Evolutionary conservation across 2,329 filamentous ascomycete species (phyloP).

Genomic region (Botrytis porri): DNA sequence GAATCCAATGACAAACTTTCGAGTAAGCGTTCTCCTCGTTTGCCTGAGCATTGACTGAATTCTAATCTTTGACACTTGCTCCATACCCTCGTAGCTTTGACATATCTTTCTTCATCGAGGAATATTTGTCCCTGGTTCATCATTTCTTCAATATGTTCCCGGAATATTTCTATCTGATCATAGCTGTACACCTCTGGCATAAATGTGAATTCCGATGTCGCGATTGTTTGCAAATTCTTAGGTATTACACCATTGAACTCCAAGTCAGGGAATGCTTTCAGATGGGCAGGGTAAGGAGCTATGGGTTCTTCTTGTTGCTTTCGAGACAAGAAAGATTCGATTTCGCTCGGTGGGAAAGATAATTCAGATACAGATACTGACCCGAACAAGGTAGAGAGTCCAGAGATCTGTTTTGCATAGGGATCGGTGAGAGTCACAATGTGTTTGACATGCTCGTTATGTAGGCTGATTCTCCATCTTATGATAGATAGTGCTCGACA

Average conservation of each 20-base stretch:
- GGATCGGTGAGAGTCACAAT: neutral
- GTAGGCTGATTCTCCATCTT: neutral
- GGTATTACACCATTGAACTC: neutral
- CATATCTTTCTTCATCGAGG: too few species aligned
- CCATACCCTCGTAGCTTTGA: neutral
- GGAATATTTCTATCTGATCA: too few species aligned
- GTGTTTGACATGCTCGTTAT: neutral
- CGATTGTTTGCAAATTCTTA: neutral
- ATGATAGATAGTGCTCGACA: neutral
- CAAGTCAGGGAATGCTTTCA: neutral
- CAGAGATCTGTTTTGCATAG: too few species aligned
- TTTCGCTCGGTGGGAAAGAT: neutral
- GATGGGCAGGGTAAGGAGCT: neutral
- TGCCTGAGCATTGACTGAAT: neutral
- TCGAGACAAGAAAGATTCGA: neutral
- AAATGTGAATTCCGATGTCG: neutral
- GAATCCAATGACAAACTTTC: too few species aligned
- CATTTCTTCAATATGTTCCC: neutral
- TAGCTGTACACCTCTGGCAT: neutral
- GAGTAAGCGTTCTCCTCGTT: neutral
- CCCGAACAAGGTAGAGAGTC: neutral
- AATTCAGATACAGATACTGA: neutral
- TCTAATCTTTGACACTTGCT: neutral
- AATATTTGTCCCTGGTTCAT: neutral
- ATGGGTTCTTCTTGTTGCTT: neutral